phyloP scores from a whole-genome alignment of 805 yeast species.

The Lipomyces lipofer region DNA sequence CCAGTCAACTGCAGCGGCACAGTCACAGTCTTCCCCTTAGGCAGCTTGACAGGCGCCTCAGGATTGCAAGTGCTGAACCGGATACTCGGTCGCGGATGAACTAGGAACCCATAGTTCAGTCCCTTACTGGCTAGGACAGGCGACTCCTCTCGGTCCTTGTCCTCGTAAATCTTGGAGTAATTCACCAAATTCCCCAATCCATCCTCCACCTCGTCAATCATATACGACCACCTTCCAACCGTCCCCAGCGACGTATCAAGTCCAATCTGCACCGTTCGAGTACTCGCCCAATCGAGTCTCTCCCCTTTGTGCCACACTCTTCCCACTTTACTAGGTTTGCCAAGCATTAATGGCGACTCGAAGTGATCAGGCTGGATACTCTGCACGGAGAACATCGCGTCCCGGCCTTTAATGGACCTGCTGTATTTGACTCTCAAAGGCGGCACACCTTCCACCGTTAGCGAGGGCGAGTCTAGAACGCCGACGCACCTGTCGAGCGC shows the following conservation, averaged over 20 bases:
- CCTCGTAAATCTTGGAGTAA: conserved; percentile 31
- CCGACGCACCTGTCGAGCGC: conserved; percentile 61
- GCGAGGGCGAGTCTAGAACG: conserved; percentile 51
- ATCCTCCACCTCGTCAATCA: conserved; percentile 60
- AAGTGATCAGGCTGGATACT: conserved; percentile 30
- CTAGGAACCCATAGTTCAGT: conserved; percentile 49
- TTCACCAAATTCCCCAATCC: conserved; percentile 62
- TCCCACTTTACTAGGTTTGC: conserved; percentile 26
- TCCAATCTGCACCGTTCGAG: conserved; percentile 45
- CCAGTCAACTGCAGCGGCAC: conserved; percentile 33
- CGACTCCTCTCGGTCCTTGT: conserved; percentile 31
- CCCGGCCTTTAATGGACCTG: conserved; percentile 34
- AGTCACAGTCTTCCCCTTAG: conserved; percentile 33
- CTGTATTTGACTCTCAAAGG: conserved; percentile 65
- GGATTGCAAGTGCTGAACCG: conserved; percentile 42
- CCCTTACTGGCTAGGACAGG: conserved; percentile 42
- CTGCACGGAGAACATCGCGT: conserved; percentile 34
- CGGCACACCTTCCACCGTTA: conserved; percentile 71
- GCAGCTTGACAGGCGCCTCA: conserved; percentile 38
- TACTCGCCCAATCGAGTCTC: conserved; percentile 40
- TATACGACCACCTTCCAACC: conserved; percentile 57
- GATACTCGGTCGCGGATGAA: conserved; percentile 58
- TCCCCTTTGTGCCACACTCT: conserved; percentile 29
- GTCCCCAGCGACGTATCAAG: conserved; percentile 46
- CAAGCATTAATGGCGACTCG: conserved; percentile 34